These are phyloP conservation scores for Trametes punicea DNA, from an alignment of 768 basidiomycete species.

Conservation along the genomic window DNA sequence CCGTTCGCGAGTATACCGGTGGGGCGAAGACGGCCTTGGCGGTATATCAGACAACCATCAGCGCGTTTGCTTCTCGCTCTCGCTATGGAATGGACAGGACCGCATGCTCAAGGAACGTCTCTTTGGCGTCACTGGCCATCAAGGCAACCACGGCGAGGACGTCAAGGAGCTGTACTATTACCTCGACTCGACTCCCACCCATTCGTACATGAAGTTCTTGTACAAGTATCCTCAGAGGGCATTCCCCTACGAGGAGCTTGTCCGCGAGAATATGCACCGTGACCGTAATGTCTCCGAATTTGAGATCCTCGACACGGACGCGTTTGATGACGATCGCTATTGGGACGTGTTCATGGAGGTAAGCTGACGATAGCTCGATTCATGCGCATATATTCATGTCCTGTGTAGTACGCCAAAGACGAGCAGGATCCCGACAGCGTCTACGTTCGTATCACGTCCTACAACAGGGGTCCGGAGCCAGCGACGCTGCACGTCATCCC, in stretches of 20 bases:
- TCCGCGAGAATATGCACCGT: constrained; percentile 78
- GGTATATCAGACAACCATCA: constrained; percentile 98
- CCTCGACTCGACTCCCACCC: constrained; percentile 96
- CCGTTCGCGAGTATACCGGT: constrained; percentile 91
- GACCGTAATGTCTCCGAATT: constrained; percentile 86
- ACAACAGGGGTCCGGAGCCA: constrained; percentile 94
- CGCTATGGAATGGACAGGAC: constrained; percentile 94
- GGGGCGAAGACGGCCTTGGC: constrained; percentile 98
- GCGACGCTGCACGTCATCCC: constrained; percentile 94
- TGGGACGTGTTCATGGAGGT: constrained; percentile 99
- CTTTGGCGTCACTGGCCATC: constrained; percentile 93
- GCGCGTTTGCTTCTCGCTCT: constrained; percentile 84
- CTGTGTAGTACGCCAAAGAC: constrained; percentile 89
- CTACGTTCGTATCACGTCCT: constrained; percentile 91
- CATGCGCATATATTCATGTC: constrained; percentile 8
- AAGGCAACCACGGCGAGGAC: constrained; percentile 99
- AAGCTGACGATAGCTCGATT: constrained; percentile 23
- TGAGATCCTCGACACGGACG: constrained; percentile 90
- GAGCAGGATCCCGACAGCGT: constrained; percentile 85
- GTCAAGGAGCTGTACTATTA: constrained; percentile 99
- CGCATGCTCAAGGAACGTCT: constrained; percentile 94
- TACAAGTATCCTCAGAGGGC: constrained; percentile 97
- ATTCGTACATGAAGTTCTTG: constrained; percentile 99
- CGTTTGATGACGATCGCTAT: constrained; percentile 89
- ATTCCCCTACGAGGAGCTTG: constrained; percentile 93